Evolutionary conservation across 2,329 filamentous ascomycete genomes (phyloP).

Genomic region (Eutypa lata): DNA sequence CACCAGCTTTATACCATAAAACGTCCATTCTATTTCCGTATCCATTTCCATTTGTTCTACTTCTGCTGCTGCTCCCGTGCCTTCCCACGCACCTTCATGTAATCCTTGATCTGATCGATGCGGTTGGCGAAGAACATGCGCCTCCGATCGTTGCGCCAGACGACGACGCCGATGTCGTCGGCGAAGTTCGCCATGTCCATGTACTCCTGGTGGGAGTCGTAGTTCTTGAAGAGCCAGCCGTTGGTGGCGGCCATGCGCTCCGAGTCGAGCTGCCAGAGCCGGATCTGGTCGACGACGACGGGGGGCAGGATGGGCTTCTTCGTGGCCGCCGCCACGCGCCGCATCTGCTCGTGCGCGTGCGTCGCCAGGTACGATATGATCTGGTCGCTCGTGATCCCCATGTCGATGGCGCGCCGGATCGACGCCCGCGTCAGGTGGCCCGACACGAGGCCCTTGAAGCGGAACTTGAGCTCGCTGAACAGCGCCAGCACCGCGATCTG

Average conservation of each 20-base stretch:
- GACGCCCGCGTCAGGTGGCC: constrained; percentile 87
- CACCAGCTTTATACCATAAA: too few relatives aligned
- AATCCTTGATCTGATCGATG: constrained; percentile 83
- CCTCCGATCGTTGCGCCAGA: constrained; percentile 78
- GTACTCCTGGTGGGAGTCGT: constrained; percentile 69
- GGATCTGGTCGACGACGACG: constrained; percentile 95
- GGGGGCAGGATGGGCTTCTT: constrained; percentile 78
- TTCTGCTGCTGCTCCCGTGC: constrained; percentile 5
- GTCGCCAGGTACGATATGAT: constrained; percentile 90
- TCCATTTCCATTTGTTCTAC: too few relatives aligned
- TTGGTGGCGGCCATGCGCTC: constrained; percentile 83
- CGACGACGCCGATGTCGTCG: constrained; percentile 83
- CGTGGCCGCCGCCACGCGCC: constrained; percentile 56
- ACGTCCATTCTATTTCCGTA: too few relatives aligned
- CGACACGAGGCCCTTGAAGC: constrained; percentile 91
- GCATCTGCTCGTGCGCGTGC: constrained; percentile 94
- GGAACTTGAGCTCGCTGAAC: constrained; percentile 82
- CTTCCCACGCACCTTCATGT: constrained; percentile 52
- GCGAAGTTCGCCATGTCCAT: constrained; percentile 72
- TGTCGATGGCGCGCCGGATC: constrained; percentile 79
- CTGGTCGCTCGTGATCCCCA: constrained; percentile 91
- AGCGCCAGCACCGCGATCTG: constrained; percentile 92
- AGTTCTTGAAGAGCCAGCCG: constrained; percentile 89
- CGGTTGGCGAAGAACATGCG: constrained; percentile 89
- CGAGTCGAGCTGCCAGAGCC: constrained; percentile 95